A percentile compares a stretch with the other conserved stretches of the same genome.
phyloP scores from a whole-genome alignment of 176 grass and related monocot species.

The Melocanna baccifera region DNA sequence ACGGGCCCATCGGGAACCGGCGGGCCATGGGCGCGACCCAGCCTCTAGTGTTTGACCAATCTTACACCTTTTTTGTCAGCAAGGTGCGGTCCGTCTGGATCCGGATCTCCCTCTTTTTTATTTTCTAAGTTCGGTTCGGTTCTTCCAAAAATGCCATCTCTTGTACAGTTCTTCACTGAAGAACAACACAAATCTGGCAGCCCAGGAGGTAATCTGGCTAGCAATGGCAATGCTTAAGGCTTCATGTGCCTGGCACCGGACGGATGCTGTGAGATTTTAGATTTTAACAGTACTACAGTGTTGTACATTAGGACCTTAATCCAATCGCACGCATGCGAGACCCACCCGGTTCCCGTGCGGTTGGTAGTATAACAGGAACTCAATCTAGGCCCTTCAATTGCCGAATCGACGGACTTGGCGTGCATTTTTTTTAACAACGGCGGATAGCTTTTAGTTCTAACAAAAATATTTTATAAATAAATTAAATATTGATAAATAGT shows the following conservation, averaged over 20 bases:
- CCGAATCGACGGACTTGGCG: too few species aligned
- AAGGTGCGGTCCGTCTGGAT: background rate
- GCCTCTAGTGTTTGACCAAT: too few species aligned
- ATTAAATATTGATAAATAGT: rapidly evolving
- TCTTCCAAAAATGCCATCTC: background rate
- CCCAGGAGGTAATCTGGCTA: background rate
- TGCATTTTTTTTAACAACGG: rapidly evolving
- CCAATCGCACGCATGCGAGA: background rate
- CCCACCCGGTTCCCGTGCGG: background rate
- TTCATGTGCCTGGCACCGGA: background rate
- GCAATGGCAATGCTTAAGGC: background rate
- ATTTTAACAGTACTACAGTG: background rate
- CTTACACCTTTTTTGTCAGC: background rate
- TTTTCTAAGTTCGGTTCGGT: background rate
- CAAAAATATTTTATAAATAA: rapidly evolving
- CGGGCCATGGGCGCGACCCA: too few species aligned
- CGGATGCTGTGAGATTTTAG: background rate
- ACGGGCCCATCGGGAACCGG: too few species aligned
- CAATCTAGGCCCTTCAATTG: too few species aligned
- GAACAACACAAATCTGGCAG: background rate
- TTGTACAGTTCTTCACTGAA: background rate
- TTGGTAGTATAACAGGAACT: background rate
- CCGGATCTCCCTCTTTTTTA: slow-evolving; percentile 1
- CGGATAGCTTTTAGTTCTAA: rapidly evolving
- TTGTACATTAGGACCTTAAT: background rate